Evolutionary conservation across 345 rosid species (phyloP), one percentile per base, ranked within the genome.

Genomic region (Raphanus sativus): DNA sequence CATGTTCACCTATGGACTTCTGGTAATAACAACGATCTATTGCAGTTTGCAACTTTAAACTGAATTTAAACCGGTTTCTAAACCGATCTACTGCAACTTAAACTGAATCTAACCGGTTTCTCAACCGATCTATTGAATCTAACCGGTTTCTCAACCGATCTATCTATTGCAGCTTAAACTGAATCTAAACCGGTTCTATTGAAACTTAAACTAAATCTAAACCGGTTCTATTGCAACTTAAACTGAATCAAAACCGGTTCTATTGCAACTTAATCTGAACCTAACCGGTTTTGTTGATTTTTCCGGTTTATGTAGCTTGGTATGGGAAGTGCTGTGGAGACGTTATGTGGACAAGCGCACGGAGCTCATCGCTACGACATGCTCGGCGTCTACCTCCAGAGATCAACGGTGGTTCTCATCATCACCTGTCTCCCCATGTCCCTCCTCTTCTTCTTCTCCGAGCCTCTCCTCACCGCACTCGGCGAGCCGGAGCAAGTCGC

Each of bases 301-400:
- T 61, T 6, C 15, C 5, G 62, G 30, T 38, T 50, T 50, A 13
- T 0, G 3, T 70, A 86, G 90, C 84, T 88, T 16, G 92, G 92
- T 30, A 88, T 88, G 95, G 97, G 97, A 77, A 91, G 97, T 64
- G 95, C 97, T 0, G 93, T 88, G 61, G 95, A 89, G 76, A 91
- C 97, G 1, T 75, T 89, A 30, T 89, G 97, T 40, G 95, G 97
- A 8, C 97, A 91, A 88, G 95, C 93, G 1, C 88, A 83, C 11
- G 95, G 97, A 13, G 95, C 93, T 2, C 86, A 83, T 42, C 83
- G 86, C 38, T 86, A 81, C 64, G 88, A 82, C 3, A 85, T 87
- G 90, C 82, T 91, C 0, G 97, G 97, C 0, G 33, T 88, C 6
- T 91, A 91, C 70, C 84, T 91, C 1, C 97, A 91, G 42, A 80